These are phyloP conservation scores for Hyphodiscus sp. DNA, from an alignment of 2,329 filamentous ascomycete species.

Conservation along the genomic window DNA sequence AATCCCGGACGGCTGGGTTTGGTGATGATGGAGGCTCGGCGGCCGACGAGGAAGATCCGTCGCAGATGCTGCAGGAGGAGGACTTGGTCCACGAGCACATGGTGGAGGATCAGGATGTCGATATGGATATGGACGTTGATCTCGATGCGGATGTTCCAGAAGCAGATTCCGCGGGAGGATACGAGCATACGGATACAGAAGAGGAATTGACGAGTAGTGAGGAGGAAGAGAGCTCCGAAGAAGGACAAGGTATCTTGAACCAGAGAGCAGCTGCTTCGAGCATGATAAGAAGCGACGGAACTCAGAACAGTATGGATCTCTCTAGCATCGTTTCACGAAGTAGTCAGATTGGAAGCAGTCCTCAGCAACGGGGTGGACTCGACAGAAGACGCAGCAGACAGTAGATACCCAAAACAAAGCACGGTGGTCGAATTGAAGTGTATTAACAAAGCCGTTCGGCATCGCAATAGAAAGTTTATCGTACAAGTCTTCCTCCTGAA, in stretches of 20 bases:
- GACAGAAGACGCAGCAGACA: not conserved
- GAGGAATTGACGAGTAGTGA: constrained; percentile 50
- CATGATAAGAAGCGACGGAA: constrained; percentile 31
- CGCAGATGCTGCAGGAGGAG: constrained; percentile 58
- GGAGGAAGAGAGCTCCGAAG: constrained; percentile 34
- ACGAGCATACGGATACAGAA: constrained; percentile 75
- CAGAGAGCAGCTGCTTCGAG: constrained; percentile 12
- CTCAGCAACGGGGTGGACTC: constrained; percentile 6
- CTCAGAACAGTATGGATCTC: constrained; percentile 29
- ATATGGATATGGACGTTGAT: constrained; percentile 59
- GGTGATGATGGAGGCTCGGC: constrained; percentile 41
- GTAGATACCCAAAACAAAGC: not conserved
- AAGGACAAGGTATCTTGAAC: constrained; percentile 23
- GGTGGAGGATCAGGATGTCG: constrained; percentile 30
- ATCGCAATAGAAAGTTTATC: not conserved
- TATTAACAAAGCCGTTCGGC: not conserved
- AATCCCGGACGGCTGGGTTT: constrained; percentile 37
- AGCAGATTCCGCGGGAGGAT: constrained; percentile 50
- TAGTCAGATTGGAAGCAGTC: constrained; percentile 27
- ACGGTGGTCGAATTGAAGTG: not conserved
- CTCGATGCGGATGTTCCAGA: constrained; percentile 67
- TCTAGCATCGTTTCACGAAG: constrained; percentile 23
- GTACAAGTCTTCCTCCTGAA: constrained; percentile 1
- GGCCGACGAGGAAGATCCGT: constrained; percentile 49
- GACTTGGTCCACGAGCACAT: constrained; percentile 39